A percentile compares a stretch with the other conserved stretches of the same genome.
Conservation (phyloP, 176 grass and related monocot species). For the Tillandsia fasciculata region DNA sequence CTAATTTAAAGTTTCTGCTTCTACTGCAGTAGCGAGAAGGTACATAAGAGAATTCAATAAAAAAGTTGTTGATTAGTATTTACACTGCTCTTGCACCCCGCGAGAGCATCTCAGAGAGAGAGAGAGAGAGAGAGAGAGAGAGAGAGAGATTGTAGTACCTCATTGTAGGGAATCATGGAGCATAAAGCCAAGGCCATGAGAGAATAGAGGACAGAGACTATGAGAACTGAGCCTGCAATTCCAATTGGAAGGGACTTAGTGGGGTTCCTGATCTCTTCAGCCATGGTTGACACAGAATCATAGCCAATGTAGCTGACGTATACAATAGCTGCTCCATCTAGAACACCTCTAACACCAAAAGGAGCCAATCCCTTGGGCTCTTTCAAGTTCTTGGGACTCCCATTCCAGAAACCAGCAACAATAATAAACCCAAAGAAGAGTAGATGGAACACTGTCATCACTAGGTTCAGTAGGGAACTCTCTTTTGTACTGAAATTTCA, state of each 20-base stretch:
- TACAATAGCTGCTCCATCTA: constrained; percentile 19
- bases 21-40: too few species aligned
- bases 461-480: constrained; percentile 21
- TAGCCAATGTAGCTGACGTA: constrained; percentile 27
- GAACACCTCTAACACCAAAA: constrained; percentile 9
- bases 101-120: too few species aligned
- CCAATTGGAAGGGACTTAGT: constrained; percentile 22
- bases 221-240: constrained; percentile 22
- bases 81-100: too few species aligned
- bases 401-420: constrained; percentile 21
- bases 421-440: constrained; percentile 21
- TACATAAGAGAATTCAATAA: too few species aligned
- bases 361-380: constrained; percentile 14
- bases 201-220: constrained; percentile 20
- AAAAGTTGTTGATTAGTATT: too few species aligned
- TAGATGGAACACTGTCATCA: constrained; percentile 26
- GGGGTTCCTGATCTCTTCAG: constrained; percentile 24
- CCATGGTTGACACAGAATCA: constrained; percentile 28
- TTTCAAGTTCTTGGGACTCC: constrained; percentile 4
- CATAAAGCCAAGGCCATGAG: constrained; percentile 23
- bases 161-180: constrained; percentile 24
- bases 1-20: too few species aligned
- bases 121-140: background rate
- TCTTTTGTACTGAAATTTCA: constrained; percentile 21
- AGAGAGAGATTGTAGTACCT: background rate